Evolutionary conservation across 768 basidiomycete species (phyloP).

Genomic region (Tylopilus vinaceipallidus): DNA sequence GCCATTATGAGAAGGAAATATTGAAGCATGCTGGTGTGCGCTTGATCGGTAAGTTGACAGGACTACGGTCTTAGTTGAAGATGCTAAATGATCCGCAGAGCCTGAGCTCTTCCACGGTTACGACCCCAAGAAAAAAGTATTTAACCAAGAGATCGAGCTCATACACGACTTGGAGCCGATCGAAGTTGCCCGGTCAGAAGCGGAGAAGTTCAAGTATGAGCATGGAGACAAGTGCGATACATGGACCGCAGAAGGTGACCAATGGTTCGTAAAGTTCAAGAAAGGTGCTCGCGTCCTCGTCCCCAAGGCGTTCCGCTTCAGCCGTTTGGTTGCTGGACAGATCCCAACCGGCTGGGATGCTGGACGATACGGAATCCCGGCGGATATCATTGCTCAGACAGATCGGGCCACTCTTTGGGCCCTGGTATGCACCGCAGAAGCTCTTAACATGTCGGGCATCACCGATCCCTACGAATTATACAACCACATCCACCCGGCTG

Average conservation of each 20-base stretch:
- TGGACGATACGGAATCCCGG: constrained; percentile 93
- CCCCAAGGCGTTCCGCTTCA: constrained; percentile 95
- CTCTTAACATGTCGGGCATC: constrained; percentile 94
- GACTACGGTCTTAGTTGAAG: not conserved
- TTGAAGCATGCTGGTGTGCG: constrained; percentile 89
- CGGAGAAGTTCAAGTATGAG: constrained; percentile 92
- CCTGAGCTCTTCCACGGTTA: constrained; percentile 98
- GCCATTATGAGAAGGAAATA: constrained; percentile 93
- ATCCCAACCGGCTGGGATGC: constrained; percentile 98
- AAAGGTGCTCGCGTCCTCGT: constrained; percentile 91
- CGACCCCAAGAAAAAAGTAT: constrained; percentile 95
- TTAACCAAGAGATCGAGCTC: constrained; percentile 96
- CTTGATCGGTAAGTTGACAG: constrained; percentile 71
- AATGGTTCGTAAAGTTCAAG: constrained; percentile 99
- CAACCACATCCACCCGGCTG: constrained; percentile 94
- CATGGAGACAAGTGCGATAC: constrained; percentile 96
- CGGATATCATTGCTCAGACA: constrained; percentile 92
- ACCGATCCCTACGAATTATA: constrained; percentile 98
- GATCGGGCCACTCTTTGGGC: constrained; percentile 96
- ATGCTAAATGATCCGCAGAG: constrained; percentile 49
- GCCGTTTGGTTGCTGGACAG: constrained; percentile 92
- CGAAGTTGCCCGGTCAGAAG: constrained; percentile 88
- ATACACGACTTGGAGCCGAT: constrained; percentile 95
- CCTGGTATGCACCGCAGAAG: constrained; percentile 90
- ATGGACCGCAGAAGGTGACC: constrained; percentile 89